A percentile compares a stretch with the other conserved stretches of the same genome.
These are phyloP conservation scores for Globisporangium recalcitrans DNA, from an alignment of 352 stramenopile species.

Conservation along the genomic window DNA sequence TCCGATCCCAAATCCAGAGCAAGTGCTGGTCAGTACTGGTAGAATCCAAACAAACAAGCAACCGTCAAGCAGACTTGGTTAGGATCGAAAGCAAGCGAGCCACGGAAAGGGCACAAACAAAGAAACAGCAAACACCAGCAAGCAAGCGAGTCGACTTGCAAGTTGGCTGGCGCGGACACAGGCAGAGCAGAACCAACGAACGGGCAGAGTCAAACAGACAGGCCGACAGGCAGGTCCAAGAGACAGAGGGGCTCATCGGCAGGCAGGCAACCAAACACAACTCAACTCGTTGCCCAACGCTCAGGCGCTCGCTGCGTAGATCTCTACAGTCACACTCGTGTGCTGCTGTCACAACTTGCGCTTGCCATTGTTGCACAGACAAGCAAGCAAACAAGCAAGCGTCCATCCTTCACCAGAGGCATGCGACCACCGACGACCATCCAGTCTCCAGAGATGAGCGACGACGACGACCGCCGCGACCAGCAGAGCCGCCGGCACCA, in stretches of 20 bases:
- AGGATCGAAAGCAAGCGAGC: neutral
- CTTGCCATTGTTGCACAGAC: neutral
- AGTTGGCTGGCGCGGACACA: neutral
- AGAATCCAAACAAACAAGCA: slow-evolving; percentile 3
- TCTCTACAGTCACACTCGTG: neutral
- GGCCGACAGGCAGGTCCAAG: neutral
- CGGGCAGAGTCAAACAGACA: neutral
- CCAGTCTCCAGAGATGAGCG: neutral
- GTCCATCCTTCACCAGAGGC: neutral
- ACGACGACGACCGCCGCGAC: neutral
- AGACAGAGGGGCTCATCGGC: neutral
- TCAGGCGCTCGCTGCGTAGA: neutral
- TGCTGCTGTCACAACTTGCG: too few relatives aligned
- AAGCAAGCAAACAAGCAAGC: neutral
- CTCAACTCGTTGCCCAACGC: neutral
- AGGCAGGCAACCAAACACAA: neutral
- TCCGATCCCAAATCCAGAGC: slow-evolving; percentile 6
- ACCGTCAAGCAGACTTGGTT: neutral
- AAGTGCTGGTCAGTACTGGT: neutral
- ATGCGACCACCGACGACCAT: neutral
- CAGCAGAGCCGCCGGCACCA: neutral
- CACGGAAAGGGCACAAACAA: neutral
- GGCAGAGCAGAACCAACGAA: neutral
- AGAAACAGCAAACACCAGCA: neutral
- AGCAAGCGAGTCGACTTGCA: neutral